Percentiles rank a stretch among this genome's conserved stretches.
phyloP scores from a whole-genome alignment of 129 eudicot genomes.

The Kitagawia praeruptora region DNA sequence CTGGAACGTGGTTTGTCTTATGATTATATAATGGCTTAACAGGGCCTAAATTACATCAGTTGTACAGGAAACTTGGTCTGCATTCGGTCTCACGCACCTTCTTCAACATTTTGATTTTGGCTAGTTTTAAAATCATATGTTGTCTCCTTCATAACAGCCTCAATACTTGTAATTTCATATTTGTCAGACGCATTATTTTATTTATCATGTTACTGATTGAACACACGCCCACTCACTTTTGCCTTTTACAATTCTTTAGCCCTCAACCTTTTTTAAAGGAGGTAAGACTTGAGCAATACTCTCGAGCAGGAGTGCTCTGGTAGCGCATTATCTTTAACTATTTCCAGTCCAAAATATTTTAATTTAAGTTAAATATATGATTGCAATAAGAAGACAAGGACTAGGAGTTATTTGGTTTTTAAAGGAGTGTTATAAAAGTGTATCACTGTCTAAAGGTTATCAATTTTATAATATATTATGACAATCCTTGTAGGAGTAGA shows the following conservation, averaged over 20 bases:
- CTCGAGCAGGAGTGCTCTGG: neutral
- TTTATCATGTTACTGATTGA: neutral
- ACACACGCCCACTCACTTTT: neutral
- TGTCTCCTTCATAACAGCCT: neutral
- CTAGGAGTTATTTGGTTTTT: neutral
- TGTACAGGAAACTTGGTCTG: neutral
- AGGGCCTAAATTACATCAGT: neutral
- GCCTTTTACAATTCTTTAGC: neutral
- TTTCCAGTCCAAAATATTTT: neutral
- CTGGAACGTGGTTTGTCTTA: neutral
- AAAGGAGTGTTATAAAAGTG: neutral
- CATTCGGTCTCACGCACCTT: neutral
- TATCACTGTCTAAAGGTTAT: neutral
- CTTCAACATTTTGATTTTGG: neutral
- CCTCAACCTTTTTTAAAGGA: neutral
- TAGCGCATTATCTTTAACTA: neutral
- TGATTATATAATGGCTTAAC: neutral
- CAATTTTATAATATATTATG: neutral
- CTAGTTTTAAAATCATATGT: neutral
- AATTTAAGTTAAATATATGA: too few species aligned
- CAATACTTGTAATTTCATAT: neutral
- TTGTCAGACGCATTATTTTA: too few species aligned
- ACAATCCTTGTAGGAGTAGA: neutral
- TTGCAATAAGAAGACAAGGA: neutral
- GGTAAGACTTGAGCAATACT: neutral